Base-by-base conservation (phyloP, 495 filamentous ascomycete genomes). In the Trichocladium uniseriatum region DNA sequence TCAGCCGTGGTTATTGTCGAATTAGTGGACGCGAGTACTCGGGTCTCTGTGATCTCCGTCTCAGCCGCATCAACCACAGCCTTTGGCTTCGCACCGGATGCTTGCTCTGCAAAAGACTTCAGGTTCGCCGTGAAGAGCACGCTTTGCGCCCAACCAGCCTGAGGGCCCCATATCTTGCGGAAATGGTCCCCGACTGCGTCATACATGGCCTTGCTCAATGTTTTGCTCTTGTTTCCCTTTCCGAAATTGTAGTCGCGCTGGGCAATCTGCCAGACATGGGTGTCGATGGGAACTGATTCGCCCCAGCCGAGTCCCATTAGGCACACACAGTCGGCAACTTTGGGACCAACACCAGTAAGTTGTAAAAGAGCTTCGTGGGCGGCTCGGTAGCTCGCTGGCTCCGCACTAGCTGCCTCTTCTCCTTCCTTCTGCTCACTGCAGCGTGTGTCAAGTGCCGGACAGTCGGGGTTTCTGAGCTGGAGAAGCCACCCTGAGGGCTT, bases 191-290 rank as follows among this genome's bases (percentile, higher is more conserved):
- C 94, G 36, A 99, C 78, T 7, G 89, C 86, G 57, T 89, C 82
- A 61, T 97, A 96, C 44, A 87, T 92, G 21, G 77, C 78, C 59
- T 91, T 91, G 14, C 81, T 94, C 48, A 99, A 72, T 27, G 86
- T 89, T 56, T 89, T 91, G 54, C 87, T 77, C 54, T 88, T 88
- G 19, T 77, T 77, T 1, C 46, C 61, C 27, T 86, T 92, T 3
- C 87, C 86, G 49, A 97, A 95, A 32, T 82, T 84, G 66, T 99
- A 99, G 64, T 97, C 94, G 38, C 92, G 74, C 60, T 91, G 87
- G 1, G 92, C 92, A 52, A 99, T 96, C 69, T 99, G 89, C 89
- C 89, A 95, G 27, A 98, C 91, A 74, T 99, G 92, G 3, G 92
- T 99, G 67, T 99, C 92, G 24, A 99, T 83, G 1, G 92, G 92